phyloP scores from a whole-genome alignment of 305 asterid genomes.

The Fraxinus ornus region DNA sequence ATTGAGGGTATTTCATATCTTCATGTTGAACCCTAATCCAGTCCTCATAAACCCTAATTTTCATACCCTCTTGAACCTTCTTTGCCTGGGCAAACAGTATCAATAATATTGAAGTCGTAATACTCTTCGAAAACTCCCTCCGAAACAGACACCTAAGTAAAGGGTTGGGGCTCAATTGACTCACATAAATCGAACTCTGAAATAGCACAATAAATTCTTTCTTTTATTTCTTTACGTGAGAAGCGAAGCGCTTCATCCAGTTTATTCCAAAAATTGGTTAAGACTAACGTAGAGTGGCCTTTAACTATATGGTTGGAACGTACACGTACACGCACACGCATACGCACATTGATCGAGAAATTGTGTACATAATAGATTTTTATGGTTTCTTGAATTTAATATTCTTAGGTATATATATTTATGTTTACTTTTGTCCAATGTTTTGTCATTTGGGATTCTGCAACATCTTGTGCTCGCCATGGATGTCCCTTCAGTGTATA shows the following conservation, averaged over 20 bases:
- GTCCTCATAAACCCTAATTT: slow-evolving; percentile 30
- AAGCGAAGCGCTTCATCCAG: not conserved
- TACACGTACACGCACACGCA: not conserved
- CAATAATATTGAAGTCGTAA: not conserved
- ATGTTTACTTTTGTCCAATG: slow-evolving; percentile 43
- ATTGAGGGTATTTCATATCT: not conserved
- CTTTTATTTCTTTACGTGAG: not conserved
- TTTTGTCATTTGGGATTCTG: slow-evolving; percentile 63
- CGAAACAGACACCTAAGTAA: not conserved
- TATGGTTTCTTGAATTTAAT: slow-evolving; percentile 18
- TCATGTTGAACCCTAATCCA: slow-evolving; percentile 33
- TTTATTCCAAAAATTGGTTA: not conserved
- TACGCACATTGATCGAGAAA: not conserved
- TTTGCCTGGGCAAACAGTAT: not conserved
- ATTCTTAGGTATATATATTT: slow-evolving; percentile 12
- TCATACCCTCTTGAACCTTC: slow-evolving; percentile 1
- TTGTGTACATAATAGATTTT: slow-evolving; percentile 6
- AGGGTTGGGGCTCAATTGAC: not conserved
- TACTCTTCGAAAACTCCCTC: not conserved
- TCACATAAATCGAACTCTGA: not conserved
- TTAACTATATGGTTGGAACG: not conserved
- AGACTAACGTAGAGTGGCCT: not conserved
- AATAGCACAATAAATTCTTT: not conserved
- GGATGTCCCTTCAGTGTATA: slow-evolving; percentile 31
- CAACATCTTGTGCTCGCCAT: slow-evolving; percentile 62